A percentile compares a stretch with the other conserved stretches of the same genome.
Conservation (phyloP, 1,284 basidiomycete species). For the Malassezia obtusa region DNA sequence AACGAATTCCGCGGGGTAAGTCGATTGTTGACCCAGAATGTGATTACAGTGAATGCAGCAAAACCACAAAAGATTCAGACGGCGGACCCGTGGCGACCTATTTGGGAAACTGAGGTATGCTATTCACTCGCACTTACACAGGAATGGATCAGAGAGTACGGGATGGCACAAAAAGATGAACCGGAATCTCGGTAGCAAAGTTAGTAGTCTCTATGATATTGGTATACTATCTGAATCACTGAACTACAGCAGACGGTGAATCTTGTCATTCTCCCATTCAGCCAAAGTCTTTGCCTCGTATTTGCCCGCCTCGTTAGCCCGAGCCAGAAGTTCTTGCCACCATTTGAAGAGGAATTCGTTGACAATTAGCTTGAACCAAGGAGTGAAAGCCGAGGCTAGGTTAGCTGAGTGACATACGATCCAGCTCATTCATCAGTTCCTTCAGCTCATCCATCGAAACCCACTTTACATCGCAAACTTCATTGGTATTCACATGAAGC, state of each 20-base stretch:
- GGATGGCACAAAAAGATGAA: neutral
- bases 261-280: slow-evolving; percentile 33
- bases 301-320: neutral
- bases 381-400: slow-evolving; percentile 78
- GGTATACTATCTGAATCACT: neutral
- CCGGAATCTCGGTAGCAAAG: neutral
- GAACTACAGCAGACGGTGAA: slow-evolving; percentile 40
- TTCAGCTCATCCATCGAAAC: slow-evolving; percentile 81
- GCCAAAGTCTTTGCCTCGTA: slow-evolving; percentile 33
- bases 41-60: slow-evolving; percentile 16
- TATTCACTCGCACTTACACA: slow-evolving; percentile 3
- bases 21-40: neutral
- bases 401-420: slow-evolving; percentile 23
- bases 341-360: slow-evolving; percentile 93
- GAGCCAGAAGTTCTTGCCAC: slow-evolving; percentile 79
- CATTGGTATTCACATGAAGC: slow-evolving; percentile 76
- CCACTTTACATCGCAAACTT: slow-evolving; percentile 83
- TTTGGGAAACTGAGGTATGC: slow-evolving; percentile 19
- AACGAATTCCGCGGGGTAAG: slow-evolving; percentile 16
- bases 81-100: slow-evolving; percentile 7
- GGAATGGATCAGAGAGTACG: slow-evolving; percentile 13
- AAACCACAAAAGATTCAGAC: slow-evolving; percentile 11
- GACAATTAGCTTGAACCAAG: slow-evolving; percentile 98
- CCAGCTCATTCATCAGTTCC: slow-evolving; percentile 72
- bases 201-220: too few relatives aligned